Conservation (phyloP, 208 protist genomes). For the Leishmania guyanensis region DNA sequence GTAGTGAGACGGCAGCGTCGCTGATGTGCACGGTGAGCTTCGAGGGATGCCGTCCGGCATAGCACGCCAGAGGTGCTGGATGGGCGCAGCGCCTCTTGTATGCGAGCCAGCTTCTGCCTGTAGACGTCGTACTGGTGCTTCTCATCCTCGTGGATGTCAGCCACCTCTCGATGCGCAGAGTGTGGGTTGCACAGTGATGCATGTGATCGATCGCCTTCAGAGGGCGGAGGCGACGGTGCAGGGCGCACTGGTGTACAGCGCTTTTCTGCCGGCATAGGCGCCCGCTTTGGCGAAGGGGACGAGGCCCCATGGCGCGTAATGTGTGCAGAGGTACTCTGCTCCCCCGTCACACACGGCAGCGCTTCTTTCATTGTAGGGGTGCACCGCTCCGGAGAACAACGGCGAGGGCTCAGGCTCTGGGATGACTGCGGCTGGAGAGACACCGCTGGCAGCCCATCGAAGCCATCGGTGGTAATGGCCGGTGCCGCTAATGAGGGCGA, state of each 20-base stretch:
- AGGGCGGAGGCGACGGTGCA: not conserved
- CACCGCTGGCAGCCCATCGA: not conserved
- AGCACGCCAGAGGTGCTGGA: not conserved
- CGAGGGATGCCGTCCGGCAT: not conserved
- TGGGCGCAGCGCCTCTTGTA: conserved; percentile 22
- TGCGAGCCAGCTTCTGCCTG: conserved; percentile 24
- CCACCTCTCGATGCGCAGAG: not conserved
- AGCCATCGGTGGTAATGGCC: not conserved
- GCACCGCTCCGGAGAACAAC: not conserved
- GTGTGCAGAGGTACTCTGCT: not conserved
- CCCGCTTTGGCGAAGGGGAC: not conserved
- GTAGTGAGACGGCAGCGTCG: conserved; percentile 16
- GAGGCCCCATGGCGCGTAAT: not conserved
- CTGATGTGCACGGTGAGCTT: conserved; percentile 19
- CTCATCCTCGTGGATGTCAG: conserved; percentile 4
- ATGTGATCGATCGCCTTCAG: not conserved
- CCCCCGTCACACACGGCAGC: not conserved
- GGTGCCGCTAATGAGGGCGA: not conserved
- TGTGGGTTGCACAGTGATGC: not conserved
- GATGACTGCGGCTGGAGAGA: not conserved
- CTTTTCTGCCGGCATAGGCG: not conserved
- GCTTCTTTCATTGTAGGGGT: not conserved
- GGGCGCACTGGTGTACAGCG: not conserved
- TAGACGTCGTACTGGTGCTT: conserved; percentile 25
- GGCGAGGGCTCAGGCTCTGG: not conserved